These are phyloP conservation scores for Sporothrix dimorphospora DNA, from an alignment of 2,329 filamentous ascomycete genomes.

Conservation along the genomic window DNA sequence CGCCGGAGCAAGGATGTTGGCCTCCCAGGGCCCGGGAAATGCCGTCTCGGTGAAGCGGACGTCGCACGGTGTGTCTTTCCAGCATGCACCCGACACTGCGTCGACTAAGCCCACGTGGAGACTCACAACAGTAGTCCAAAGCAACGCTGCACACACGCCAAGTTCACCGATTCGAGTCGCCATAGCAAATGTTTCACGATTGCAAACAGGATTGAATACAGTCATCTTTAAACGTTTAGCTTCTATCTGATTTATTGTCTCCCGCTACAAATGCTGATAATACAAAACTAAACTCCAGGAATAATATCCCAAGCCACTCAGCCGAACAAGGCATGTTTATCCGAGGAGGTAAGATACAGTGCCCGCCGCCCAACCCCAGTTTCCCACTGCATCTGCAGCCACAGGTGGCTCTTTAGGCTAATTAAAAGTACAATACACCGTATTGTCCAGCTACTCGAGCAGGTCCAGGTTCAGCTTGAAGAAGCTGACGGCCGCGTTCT, in stretches of 20 bases:
- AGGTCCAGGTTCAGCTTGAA: conserved; percentile 40
- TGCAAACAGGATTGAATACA: neutral
- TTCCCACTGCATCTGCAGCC: neutral
- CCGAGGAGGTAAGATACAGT: neutral
- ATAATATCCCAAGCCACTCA: neutral
- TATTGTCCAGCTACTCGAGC: neutral
- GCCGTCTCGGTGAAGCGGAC: conserved; percentile 52
- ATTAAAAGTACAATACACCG: neutral
- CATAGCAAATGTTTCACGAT: neutral
- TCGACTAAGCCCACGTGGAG: neutral
- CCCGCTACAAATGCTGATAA: neutral
- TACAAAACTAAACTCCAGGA: neutral
- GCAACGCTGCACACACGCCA: neutral
- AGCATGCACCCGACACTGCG: conserved; percentile 45
- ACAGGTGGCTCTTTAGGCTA: neutral
- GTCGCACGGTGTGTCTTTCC: conserved; percentile 56
- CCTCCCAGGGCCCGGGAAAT: conserved; percentile 62
- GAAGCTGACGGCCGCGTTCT: conserved; percentile 53
- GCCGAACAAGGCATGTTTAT: neutral
- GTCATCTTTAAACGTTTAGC: neutral
- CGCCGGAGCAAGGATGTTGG: conserved; percentile 58
- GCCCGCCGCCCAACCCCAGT: neutral
- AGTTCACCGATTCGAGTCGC: neutral
- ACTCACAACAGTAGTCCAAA: neutral
- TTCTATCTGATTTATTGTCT: neutral